A percentile compares a stretch with the other conserved stretches of the same genome.
phyloP scores from a whole-genome alignment of 179 eudicot genomes.

The Corrigiola litoralis region DNA sequence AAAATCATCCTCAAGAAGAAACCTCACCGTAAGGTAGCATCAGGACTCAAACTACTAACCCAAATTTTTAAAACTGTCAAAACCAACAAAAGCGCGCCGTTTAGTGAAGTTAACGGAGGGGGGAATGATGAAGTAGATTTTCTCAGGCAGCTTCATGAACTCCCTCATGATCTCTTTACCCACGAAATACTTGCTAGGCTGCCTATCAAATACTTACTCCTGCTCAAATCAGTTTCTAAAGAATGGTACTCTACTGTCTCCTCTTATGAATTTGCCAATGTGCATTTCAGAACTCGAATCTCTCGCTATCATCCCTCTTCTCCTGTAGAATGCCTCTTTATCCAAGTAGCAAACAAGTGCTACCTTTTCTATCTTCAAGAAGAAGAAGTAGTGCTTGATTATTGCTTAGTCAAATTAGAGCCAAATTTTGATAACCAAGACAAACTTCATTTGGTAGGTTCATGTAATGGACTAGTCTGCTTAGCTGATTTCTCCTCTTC shows the following conservation, averaged over 20 bases:
- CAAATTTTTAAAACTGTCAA: not conserved
- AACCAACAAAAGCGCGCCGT: not conserved
- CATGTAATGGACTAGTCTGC: conserved; percentile 25
- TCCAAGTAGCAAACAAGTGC: conserved; percentile 19
- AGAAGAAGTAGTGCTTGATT: conserved; percentile 14
- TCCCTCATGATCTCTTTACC: conserved; percentile 22
- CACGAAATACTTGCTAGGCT: conserved; percentile 21
- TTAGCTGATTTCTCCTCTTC: conserved; percentile 21
- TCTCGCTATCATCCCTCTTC: not conserved
- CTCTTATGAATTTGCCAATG: conserved; percentile 23
- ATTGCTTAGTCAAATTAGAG: conserved; percentile 29
- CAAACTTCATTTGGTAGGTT: conserved; percentile 18
- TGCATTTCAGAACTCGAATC: conserved; percentile 5
- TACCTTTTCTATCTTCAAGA: conserved; percentile 24
- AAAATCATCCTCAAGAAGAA: not conserved
- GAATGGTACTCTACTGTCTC: conserved; percentile 30
- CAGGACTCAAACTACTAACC: conserved; percentile 13
- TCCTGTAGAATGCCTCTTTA: conserved; percentile 21
- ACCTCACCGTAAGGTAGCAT: conserved; percentile 15
- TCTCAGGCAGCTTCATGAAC: conserved; percentile 1
- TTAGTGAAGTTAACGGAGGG: not conserved
- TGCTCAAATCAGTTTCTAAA: conserved; percentile 23
- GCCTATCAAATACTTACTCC: conserved; percentile 23
- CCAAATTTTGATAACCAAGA: conserved; percentile 9
- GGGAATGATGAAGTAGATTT: not conserved